phyloP scores from a whole-genome alignment of 805 yeast genomes.

The Tetrapisispora arboricola region DNA sequence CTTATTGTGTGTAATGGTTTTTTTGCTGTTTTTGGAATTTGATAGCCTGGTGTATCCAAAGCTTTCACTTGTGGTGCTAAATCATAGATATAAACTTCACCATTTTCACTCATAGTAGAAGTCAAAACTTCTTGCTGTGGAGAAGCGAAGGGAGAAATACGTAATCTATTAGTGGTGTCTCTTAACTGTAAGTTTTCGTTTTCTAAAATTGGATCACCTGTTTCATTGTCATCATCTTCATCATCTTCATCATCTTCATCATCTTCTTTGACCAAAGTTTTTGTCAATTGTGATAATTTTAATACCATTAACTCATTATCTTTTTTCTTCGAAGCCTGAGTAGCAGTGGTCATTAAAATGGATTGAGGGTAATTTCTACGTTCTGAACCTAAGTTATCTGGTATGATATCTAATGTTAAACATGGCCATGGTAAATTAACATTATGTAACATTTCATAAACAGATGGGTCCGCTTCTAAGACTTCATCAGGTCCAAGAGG shows the following conservation, averaged over 20 bases:
- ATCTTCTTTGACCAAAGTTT: slow-evolving; percentile 79
- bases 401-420: slow-evolving; percentile 77
- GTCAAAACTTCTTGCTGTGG: slow-evolving; percentile 63
- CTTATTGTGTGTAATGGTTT: slow-evolving; percentile 75
- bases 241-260: slow-evolving; percentile 65
- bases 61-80: slow-evolving; percentile 69
- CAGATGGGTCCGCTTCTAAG: slow-evolving; percentile 91
- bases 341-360: slow-evolving; percentile 77
- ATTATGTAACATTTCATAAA: slow-evolving; percentile 92
- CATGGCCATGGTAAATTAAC: slow-evolving; percentile 97
- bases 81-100: slow-evolving; percentile 82
- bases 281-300: slow-evolving; percentile 70
- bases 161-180: slow-evolving; percentile 79
- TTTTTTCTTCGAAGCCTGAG: slow-evolving; percentile 79
- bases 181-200: slow-evolving; percentile 67
- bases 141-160: slow-evolving; percentile 70
- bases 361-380: slow-evolving; percentile 87
- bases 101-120: slow-evolving; percentile 82
- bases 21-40: slow-evolving; percentile 65
- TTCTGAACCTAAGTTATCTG: slow-evolving; percentile 78
- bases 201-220: slow-evolving; percentile 78
- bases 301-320: slow-evolving; percentile 84
- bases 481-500: slow-evolving; percentile 95
- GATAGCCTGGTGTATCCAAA: slow-evolving; percentile 79
- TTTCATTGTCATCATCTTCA: slow-evolving; percentile 62